Conservation (phyloP, 768 basidiomycete genomes). For the Rhizopogon roseolus region DNA sequence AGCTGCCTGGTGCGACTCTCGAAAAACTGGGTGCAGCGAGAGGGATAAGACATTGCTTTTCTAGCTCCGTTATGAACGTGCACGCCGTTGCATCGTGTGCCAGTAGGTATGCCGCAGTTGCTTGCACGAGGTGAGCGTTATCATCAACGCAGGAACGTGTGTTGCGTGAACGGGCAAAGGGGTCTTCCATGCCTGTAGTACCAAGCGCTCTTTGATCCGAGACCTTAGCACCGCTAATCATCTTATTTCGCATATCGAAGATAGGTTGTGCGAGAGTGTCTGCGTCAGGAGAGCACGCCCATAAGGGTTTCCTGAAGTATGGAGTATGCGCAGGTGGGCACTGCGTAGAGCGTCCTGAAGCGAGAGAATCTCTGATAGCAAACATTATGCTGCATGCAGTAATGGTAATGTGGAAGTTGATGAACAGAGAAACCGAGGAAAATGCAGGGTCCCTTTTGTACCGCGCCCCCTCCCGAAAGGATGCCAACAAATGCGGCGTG, state of each 20-base stretch:
- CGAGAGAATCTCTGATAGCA: not conserved
- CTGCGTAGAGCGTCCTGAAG: not conserved
- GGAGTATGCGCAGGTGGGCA: constrained; percentile 1
- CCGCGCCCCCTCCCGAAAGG: not conserved
- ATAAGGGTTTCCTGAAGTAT: constrained; percentile 7
- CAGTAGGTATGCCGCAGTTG: not conserved
- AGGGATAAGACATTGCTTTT: not conserved
- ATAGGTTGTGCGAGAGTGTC: constrained; percentile 3
- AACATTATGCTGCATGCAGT: constrained; percentile 5
- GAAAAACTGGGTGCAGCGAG: not conserved
- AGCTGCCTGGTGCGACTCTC: constrained; percentile 1
- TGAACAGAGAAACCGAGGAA: not conserved
- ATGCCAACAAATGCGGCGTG: constrained; percentile 4
- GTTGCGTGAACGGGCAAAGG: not conserved
- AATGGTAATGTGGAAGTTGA: not conserved
- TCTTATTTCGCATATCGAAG: constrained; percentile 8
- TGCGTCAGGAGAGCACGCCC: constrained; percentile 8
- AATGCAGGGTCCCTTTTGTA: constrained; percentile 14
- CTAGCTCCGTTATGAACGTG: not conserved
- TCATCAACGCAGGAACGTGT: constrained; percentile 6
- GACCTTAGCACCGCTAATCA: not conserved
- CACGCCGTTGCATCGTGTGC: constrained; percentile 26
- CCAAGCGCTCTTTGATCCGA: not conserved
- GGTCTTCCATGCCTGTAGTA: not conserved
- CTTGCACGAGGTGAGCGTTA: constrained; percentile 14